Evolutionary conservation across 2,329 filamentous ascomycete species (phyloP).

Genomic region (Colletotrichum graminicola): DNA sequence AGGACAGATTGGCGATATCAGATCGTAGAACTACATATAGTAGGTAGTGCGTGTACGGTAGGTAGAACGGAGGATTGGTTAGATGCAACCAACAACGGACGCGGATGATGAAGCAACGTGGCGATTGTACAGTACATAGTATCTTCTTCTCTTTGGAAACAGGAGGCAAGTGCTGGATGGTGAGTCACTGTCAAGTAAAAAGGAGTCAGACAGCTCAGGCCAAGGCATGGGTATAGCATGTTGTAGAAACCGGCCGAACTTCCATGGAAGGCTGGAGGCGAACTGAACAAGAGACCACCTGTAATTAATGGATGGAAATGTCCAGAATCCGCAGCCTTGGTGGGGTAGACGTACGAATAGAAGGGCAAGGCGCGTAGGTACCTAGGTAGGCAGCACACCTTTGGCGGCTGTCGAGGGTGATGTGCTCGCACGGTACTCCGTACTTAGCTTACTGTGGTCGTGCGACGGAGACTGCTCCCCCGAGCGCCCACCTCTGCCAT

Average conservation of each 20-base stretch:
- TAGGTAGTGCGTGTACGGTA: too few species aligned
- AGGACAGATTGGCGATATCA: not conserved
- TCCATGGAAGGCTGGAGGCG: not conserved
- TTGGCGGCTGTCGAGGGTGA: not conserved
- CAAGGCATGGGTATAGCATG: not conserved
- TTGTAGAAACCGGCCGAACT: constrained; percentile 20
- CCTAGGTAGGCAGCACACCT: too few species aligned
- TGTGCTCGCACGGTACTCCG: constrained; percentile 20
- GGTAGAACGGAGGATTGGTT: not conserved
- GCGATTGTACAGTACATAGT: too few species aligned
- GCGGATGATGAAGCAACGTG: not conserved
- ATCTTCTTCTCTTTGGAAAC: not conserved
- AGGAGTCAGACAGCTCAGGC: not conserved
- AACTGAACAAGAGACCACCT: constrained; percentile 9
- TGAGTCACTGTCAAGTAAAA: constrained; percentile 21
- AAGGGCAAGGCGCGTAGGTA: too few species aligned
- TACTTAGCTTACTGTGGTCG: constrained; percentile 16
- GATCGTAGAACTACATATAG: too few species aligned
- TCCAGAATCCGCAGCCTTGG: constrained; percentile 39
- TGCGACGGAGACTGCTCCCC: constrained; percentile 31
- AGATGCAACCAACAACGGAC: constrained; percentile 3
- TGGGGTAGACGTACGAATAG: constrained; percentile 14
- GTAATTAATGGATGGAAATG: constrained; percentile 40
- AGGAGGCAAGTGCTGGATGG: not conserved
- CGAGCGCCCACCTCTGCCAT: constrained; percentile 5